Conservation (phyloP, 306 rosid species). For the Quercus robur region DNA sequence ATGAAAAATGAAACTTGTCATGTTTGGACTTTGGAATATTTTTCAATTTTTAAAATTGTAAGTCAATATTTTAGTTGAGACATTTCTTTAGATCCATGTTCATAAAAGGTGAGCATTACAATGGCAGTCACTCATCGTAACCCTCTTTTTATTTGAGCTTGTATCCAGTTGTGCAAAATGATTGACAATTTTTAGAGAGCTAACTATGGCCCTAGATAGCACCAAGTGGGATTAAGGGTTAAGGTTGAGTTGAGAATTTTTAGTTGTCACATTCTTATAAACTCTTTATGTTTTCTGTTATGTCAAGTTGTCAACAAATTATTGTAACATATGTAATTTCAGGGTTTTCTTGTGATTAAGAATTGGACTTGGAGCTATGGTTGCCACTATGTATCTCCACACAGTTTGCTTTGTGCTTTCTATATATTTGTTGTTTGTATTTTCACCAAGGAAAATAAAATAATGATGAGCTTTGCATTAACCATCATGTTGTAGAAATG, state of each 20-base stretch:
- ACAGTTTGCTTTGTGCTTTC: neutral
- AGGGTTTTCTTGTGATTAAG: neutral
- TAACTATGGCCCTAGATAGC: neutral
- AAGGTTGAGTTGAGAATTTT: neutral
- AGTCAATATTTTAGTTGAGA: neutral
- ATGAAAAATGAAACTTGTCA: neutral
- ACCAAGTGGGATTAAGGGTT: neutral
- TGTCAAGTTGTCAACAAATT: neutral
- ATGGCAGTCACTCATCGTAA: neutral
- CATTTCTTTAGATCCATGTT: neutral
- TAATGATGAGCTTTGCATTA: neutral
- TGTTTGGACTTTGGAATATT: neutral
- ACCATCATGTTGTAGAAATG: neutral
- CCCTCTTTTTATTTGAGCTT: neutral
- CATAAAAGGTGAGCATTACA: neutral
- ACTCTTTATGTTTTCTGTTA: neutral
- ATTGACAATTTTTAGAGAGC: neutral
- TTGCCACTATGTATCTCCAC: neutral
- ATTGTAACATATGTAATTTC: neutral
- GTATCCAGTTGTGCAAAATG: neutral
- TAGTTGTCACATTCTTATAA: neutral
- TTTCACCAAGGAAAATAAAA: neutral
- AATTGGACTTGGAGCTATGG: conserved; percentile 14
- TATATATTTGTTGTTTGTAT: neutral
- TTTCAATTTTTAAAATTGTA: neutral